phyloP scores from a whole-genome alignment of 169 alveolate genomes.

The Eimeria sp. region DNA sequence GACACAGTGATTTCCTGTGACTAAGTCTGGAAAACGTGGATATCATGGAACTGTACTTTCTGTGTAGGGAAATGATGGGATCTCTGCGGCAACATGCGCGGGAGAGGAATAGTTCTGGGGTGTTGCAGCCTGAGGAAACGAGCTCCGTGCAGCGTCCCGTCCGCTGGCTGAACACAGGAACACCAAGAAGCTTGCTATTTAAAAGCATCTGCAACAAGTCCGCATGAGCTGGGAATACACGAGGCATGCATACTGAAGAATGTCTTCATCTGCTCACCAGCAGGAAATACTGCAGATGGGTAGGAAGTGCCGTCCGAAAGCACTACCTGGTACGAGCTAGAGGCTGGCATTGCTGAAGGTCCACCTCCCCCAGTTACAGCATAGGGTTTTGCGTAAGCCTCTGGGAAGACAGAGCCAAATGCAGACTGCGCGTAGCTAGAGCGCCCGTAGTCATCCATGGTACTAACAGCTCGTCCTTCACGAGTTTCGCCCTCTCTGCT shows the following conservation, averaged over 20 bases:
- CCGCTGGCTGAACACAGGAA: constrained; percentile 62
- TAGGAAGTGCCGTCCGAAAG: constrained; percentile 74
- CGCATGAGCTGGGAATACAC: neutral
- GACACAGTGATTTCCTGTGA: neutral
- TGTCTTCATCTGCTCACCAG: constrained; percentile 14
- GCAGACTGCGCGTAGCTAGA: constrained; percentile 43
- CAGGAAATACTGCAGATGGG: constrained; percentile 70
- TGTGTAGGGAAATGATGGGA: constrained; percentile 20
- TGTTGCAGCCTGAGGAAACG: constrained; percentile 43
- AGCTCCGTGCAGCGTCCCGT: constrained; percentile 22
- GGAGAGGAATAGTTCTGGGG: constrained; percentile 59
- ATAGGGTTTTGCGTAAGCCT: constrained; percentile 45
- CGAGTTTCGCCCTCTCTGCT: neutral
- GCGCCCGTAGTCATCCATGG: constrained; percentile 58
- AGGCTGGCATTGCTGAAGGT: constrained; percentile 14
- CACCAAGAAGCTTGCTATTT: neutral
- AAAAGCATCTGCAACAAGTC: neutral
- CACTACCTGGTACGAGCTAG: constrained; percentile 73
- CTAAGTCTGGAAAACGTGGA: neutral
- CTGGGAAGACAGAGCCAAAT: constrained; percentile 67
- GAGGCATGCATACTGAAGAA: neutral
- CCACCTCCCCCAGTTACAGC: constrained; percentile 45
- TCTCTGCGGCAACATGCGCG: constrained; percentile 22
- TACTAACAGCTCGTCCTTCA: constrained; percentile 43
- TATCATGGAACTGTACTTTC: neutral